Conservation (phyloP, 2,329 filamentous ascomycete species). For the Phialophora verrucosa region DNA sequence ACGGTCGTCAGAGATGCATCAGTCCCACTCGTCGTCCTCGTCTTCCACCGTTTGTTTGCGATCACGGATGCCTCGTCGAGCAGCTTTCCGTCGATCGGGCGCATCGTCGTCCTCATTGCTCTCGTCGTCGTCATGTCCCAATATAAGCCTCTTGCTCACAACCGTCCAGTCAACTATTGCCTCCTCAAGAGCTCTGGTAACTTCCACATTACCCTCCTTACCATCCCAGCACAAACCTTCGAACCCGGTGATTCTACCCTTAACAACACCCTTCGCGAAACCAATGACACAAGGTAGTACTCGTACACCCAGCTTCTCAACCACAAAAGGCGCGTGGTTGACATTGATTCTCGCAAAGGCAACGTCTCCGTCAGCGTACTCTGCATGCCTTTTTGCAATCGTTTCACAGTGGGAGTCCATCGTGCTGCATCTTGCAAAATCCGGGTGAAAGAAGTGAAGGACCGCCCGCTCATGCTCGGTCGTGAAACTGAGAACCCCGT, state of each 20-base stretch:
- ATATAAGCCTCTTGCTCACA: constrained; percentile 46
- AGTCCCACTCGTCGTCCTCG: constrained; percentile 57
- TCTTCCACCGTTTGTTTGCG: constrained; percentile 43
- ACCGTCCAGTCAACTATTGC: constrained; percentile 49
- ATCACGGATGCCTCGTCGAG: constrained; percentile 43
- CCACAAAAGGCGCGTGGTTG: constrained; percentile 54
- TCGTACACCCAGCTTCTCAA: constrained; percentile 53
- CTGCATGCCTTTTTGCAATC: constrained; percentile 46
- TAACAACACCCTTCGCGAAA: constrained; percentile 53
- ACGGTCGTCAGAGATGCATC: constrained; percentile 29
- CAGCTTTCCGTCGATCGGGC: constrained; percentile 34
- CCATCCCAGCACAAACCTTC: constrained; percentile 52
- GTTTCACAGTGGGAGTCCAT: constrained; percentile 66
- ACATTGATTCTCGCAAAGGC: constrained; percentile 55
- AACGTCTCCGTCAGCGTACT: constrained; percentile 43
- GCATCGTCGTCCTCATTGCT: constrained; percentile 40
- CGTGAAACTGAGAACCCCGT: constrained; percentile 64
- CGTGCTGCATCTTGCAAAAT: constrained; percentile 65
- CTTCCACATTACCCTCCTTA: constrained; percentile 47
- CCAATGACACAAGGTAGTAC: constrained; percentile 57
- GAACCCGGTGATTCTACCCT: constrained; percentile 55
- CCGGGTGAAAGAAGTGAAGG: constrained; percentile 68
- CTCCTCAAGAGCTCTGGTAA: constrained; percentile 51
- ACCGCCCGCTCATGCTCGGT: constrained; percentile 63
- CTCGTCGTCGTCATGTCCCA: constrained; percentile 39